Evolutionary conservation across 257 asterid species (phyloP).

Genomic region (Buddleja alternifolia): DNA sequence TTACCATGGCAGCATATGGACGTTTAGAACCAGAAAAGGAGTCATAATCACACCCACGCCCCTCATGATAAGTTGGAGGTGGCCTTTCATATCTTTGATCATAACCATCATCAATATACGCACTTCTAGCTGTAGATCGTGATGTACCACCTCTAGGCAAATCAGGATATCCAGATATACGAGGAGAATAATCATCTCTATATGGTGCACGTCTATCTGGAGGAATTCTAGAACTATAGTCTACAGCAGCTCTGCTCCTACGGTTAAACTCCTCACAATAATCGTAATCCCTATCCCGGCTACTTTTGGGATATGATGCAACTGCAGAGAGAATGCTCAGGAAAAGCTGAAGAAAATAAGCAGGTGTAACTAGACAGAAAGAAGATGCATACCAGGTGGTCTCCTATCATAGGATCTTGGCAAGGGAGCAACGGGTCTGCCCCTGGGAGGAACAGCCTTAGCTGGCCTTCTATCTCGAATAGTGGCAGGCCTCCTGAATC

Average conservation of each 20-base stretch:
- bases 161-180: constrained; percentile 77
- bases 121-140: constrained; percentile 68
- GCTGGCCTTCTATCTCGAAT: constrained; percentile 77
- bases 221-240: constrained; percentile 63
- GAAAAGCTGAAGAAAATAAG: constrained; percentile 14
- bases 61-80: constrained; percentile 75
- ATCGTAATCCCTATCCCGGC: constrained; percentile 73
- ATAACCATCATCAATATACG: constrained; percentile 83
- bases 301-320: constrained; percentile 72
- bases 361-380: constrained; percentile 7
- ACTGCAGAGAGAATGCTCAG: constrained; percentile 44
- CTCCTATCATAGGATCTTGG: constrained; percentile 91
- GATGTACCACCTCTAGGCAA: constrained; percentile 73
- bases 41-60: constrained; percentile 73
- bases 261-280: constrained; percentile 74
- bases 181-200: constrained; percentile 81
- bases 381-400: constrained; percentile 69
- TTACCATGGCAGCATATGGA: constrained; percentile 75
- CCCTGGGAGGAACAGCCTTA: constrained; percentile 68
- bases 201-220: constrained; percentile 72
- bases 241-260: constrained; percentile 76
- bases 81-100: constrained; percentile 87
- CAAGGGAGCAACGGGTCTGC: constrained; percentile 72
- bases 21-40: constrained; percentile 90
- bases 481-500: constrained; percentile 62